phyloP scores from a whole-genome alignment of 306 rosid species.

The Arachis stenosperma region DNA sequence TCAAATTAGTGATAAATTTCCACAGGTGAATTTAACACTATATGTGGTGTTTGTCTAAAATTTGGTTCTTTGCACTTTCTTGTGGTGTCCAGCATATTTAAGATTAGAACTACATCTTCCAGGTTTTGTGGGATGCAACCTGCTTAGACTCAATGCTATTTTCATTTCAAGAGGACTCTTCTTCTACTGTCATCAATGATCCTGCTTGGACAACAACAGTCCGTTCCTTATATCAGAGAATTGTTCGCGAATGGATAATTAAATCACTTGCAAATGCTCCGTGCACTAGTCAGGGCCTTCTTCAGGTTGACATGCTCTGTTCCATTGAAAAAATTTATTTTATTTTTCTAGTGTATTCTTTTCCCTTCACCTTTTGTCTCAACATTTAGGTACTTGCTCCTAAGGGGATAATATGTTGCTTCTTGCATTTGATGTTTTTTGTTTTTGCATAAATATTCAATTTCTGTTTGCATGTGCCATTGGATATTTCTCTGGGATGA shows the following conservation, averaged over 20 bases:
- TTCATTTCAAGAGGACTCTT: conserved; percentile 80
- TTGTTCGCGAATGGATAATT: conserved; percentile 94
- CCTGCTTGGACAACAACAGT: conserved; percentile 89
- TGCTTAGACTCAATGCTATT: conserved; percentile 85
- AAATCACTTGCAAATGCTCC: conserved; percentile 94
- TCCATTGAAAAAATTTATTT: conserved; percentile 26
- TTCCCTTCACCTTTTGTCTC: conserved; percentile 12
- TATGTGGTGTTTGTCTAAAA: conserved; percentile 25
- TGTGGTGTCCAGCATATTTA: conserved; percentile 36
- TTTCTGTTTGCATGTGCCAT: conserved; percentile 17
- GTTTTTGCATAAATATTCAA: conserved; percentile 15
- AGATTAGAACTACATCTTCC: conserved; percentile 46
- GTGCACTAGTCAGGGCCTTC: conserved; percentile 98
- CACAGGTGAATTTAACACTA: conserved; percentile 62
- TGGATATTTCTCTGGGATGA: neutral
- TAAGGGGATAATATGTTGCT: conserved; percentile 27
- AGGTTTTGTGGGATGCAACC: conserved; percentile 94
- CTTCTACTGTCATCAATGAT: conserved; percentile 77
- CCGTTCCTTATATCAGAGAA: conserved; percentile 84
- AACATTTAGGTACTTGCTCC: neutral
- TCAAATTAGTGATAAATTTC: conserved; percentile 89
- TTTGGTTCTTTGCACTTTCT: conserved; percentile 2
- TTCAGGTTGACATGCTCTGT: conserved; percentile 70
- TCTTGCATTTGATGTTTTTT: conserved; percentile 21
- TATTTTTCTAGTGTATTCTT: conserved; percentile 4